phyloP scores from a whole-genome alignment of 2,329 filamentous ascomycete genomes.

The Paraphaeosphaeria sporulosa region DNA sequence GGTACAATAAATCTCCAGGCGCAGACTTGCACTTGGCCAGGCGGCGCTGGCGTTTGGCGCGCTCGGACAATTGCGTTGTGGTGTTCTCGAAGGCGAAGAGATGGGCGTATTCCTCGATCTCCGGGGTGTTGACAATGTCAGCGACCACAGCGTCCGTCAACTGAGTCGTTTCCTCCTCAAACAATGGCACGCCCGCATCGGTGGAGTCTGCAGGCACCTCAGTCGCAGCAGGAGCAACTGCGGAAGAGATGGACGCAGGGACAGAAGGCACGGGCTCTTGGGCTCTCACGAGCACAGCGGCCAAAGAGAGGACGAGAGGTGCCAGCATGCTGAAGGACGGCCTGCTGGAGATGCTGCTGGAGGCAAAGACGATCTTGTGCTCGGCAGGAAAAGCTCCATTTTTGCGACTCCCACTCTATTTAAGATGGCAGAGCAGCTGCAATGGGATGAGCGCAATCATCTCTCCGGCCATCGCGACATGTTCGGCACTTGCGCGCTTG shows the following conservation, averaged over 20 bases:
- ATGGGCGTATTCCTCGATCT: slow-evolving; percentile 30
- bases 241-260: slow-evolving; percentile 16
- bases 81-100: slow-evolving; percentile 47
- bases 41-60: not conserved
- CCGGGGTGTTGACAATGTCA: slow-evolving; percentile 24
- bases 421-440: not conserved
- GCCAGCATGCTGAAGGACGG: slow-evolving; percentile 26
- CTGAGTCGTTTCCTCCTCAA: slow-evolving; percentile 31
- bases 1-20: slow-evolving; percentile 38
- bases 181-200: slow-evolving; percentile 30
- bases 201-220: slow-evolving; percentile 28
- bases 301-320: slow-evolving; percentile 21
- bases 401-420: not conserved
- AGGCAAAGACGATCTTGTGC: not conserved
- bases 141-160: slow-evolving; percentile 35
- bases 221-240: slow-evolving; percentile 34
- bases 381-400: not conserved
- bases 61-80: not conserved
- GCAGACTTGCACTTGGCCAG: slow-evolving; percentile 35
- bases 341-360: slow-evolving; percentile 1
- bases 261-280: slow-evolving; percentile 25
- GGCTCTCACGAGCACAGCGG: slow-evolving; percentile 23
- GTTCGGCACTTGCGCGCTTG: slow-evolving; percentile 1
- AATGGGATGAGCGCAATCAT: slow-evolving; percentile 6
- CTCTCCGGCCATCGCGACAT: slow-evolving; percentile 4